Base-by-base conservation (phyloP, 129 eudicot species). In the Deinandra increscens region DNA sequence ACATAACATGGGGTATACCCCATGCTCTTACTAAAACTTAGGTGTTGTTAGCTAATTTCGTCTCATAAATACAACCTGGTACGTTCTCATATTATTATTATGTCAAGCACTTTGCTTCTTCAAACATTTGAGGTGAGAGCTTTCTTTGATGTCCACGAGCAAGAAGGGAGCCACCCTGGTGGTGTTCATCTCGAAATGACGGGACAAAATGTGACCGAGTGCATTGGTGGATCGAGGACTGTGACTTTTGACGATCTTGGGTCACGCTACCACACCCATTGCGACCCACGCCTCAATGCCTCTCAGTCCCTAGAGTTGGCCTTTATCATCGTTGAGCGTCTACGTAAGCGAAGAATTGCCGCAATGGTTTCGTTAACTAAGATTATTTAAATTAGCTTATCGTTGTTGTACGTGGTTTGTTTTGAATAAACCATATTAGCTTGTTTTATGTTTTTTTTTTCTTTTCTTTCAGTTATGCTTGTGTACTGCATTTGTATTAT, bases 131-230 rank as follows among this genome's bases (percentile, higher is more conserved):
- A 91, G 77, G 97, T 90, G 66, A 84, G 80, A 53, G 97, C 97
- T 10, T 90, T 90, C 83, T 90, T 90, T 34, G 97, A 90, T 42
- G 97, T 90, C 36, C 97, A 90, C 13, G 95, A 91, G 68, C 97
- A 91, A 85, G 97, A 91, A 69, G 97, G 97, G 61, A 87, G 95
- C 72, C 83, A 83, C 46, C 95, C 97, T 0, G 97, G 97, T 0
- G 97, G 97, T 6, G 86, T 91, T 48, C 97, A 91, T 81, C 76
- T 91, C 13, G 97, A 91, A 77, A 91, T 91, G 97, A 90, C 97
- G 0, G 97, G 97, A 0, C 97, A 90, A 73, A 90, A 90, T 44
- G 95, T 90, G 71, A 90, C 97, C 0, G 97, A 91, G 64, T 91
- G 97, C 81, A 85, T 91, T 9, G 97, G 97, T 15, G 97, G 97